Evolutionary conservation across 306 rosid species (phyloP), one percentile per base, ranked within the genome.

Genomic region (Begonia masoniana): DNA sequence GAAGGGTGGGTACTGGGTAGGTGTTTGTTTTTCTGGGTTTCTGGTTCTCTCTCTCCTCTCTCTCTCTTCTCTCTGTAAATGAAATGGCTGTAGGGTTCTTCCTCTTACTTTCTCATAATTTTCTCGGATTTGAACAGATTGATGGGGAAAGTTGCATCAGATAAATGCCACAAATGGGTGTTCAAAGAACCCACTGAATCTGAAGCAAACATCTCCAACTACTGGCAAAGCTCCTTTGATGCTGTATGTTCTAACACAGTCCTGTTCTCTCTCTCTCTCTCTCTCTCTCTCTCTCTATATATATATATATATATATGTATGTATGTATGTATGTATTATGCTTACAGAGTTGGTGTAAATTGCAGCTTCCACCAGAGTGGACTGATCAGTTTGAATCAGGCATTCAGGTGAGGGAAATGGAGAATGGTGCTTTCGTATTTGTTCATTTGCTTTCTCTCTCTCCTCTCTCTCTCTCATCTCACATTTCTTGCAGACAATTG

Each of bases 1-100:
- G 99, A 92, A 87, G 99, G 99, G 99, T 92, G 96, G 96, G 99
- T 92, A 79, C 92, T 88, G 82, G 95, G 99, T 92, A 92, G 82
- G 96, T 62, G 59, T 62, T 50, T 45, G 51, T 47, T 48, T 35
- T 58, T 17, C 51, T 7, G 39, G 39, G 39, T 31, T 31, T 31
- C 39, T 31, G 39, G 8, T 31, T 31, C 1, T 31, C 39, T 31
- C 8, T 47, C 41, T 67, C 41, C 13, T 48, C 50, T 68, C 26
- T 62, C 49, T 51, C n/a, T n/a, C n/a, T n/a, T n/a, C n/a, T n/a
- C 51, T 46, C 46, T 63, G 47, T 59, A 15, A 17, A 55, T 55
- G 36, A 61, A 31, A 31, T 31, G 9, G 39, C 39, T 5, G 39
- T 31, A 31, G 39, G 39, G 39, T 31, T 31, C 9, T 31, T 31